These are phyloP conservation scores for Mycena sp. DNA, from an alignment of 1,284 basidiomycete species.

Conservation along the genomic window DNA sequence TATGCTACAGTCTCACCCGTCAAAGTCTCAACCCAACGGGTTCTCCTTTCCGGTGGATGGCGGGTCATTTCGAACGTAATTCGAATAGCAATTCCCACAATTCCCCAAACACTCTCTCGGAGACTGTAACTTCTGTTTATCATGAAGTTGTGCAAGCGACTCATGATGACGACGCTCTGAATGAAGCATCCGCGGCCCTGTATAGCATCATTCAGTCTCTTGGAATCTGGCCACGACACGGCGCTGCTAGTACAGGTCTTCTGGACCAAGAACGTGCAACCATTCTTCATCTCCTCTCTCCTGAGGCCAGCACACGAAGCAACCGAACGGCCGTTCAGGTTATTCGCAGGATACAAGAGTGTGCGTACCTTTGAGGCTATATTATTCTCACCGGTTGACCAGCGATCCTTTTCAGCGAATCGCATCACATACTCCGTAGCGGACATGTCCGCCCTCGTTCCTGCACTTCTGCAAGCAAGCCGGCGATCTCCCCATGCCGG, in stretches of 20 bases:
- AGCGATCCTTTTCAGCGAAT: conserved; percentile 8
- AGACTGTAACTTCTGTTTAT: conserved; percentile 20
- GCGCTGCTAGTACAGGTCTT: conserved; percentile 14
- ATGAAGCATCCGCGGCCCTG: conserved; percentile 29
- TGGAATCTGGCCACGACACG: conserved; percentile 28
- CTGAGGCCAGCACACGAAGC: conserved; percentile 27
- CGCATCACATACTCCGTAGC: conserved; percentile 23
- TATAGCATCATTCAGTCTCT: conserved; percentile 27
- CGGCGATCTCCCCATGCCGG: conserved; percentile 1
- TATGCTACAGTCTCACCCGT: conserved; percentile 27
- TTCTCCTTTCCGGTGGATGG: conserved; percentile 8
- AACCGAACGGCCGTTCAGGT: conserved; percentile 28
- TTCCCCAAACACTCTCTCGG: conserved; percentile 20
- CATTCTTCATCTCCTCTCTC: conserved; percentile 27
- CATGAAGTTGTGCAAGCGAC: conserved; percentile 30
- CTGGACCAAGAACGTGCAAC: conserved; percentile 24
- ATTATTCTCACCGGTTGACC: background rate
- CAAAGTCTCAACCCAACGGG: conserved; percentile 25
- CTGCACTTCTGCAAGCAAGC: conserved; percentile 25
- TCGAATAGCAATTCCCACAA: background rate
- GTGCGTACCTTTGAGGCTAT: background rate
- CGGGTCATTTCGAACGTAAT: background rate
- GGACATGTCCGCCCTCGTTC: conserved; percentile 23
- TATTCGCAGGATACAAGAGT: conserved; percentile 17
- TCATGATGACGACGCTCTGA: conserved; percentile 29